Evolutionary conservation across 2,329 filamentous ascomycete genomes (phyloP), one percentile per base, ranked within the genome.

Genomic region (Epichloe elymi): DNA sequence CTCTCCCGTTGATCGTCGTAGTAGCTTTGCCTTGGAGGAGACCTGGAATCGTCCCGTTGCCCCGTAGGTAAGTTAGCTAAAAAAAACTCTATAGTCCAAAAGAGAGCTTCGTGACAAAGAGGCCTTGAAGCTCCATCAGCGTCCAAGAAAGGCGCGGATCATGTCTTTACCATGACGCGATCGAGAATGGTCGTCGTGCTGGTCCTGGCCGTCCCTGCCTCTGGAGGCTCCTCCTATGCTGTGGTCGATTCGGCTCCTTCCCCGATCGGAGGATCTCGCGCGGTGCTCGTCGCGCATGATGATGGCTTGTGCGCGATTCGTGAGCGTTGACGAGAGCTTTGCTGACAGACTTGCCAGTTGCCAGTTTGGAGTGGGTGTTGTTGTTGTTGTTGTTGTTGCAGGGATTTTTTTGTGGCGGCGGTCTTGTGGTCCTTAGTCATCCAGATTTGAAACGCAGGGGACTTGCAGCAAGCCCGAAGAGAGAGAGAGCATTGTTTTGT

Each of bases 131-230:
- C 50, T 54, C 12, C 45, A 45, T 52, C 52, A 57, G 56, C 54
- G 44, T 59, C 56, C 57, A 54, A 53, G 53, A 53, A 58, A 60
- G 57, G 59, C 63, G 58, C 65, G 62, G 64, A 65, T 60, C 62
- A 57, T 64, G 62, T 63, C 62, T 71, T 73, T 73, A 73, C 70
- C 73, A 70, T 75, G 72, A 70, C 71, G 68, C 68, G 69, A 67
- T 66, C 66, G 71, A 61, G 68, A 67, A 60, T 68, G 65, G 64
- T 67, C 65, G 58, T 70, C 66, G 60, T 67, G 63, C 61, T 55
- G 57, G 48, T 48, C 44, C 14, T 50, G 48, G 48, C 40, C 46
- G 51, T 62, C 59, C 53, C 53, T 51, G 51, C 50, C 46, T 55
- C 56, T 57, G 40, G 50, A 37, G 11, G 51, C 42, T 12, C 48